Conservation (phyloP, 495 filamentous ascomycete genomes). For the Neurospora sp. region DNA sequence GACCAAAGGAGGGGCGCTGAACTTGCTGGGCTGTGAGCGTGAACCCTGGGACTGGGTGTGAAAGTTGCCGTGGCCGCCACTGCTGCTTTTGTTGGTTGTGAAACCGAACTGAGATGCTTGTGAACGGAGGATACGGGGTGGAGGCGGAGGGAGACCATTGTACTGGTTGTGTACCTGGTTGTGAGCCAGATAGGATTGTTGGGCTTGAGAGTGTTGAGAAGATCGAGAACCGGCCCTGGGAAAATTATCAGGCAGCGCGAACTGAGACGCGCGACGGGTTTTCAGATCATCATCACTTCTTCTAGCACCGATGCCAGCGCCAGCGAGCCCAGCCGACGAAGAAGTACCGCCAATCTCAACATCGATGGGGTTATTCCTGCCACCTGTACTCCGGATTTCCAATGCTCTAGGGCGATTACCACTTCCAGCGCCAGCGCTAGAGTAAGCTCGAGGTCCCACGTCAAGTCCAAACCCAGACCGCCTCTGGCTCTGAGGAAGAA, state of each 20-base stretch:
- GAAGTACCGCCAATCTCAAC: not conserved
- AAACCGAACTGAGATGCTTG: not conserved
- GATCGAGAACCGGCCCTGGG: not conserved
- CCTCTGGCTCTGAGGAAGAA: not conserved
- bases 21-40: not conserved
- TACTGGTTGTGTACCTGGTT: not conserved
- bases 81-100: not conserved
- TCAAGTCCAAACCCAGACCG: not conserved
- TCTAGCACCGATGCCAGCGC: too few species aligned
- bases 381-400: not conserved
- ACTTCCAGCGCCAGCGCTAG: not conserved
- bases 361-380: not conserved
- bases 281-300: not conserved
- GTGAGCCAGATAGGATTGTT: not conserved
- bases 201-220: not conserved
- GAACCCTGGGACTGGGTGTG: not conserved
- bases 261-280: not conserved
- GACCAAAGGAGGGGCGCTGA: not conserved
- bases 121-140: not conserved
- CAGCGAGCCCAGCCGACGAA: not conserved
- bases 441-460: not conserved
- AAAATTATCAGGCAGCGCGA: not conserved
- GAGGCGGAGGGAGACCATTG: not conserved
- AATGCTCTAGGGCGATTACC: not conserved
- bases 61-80: not conserved